These are phyloP conservation scores for Lecanosticta acicola DNA, from an alignment of 2,329 filamentous ascomycete genomes.

Conservation along the genomic window DNA sequence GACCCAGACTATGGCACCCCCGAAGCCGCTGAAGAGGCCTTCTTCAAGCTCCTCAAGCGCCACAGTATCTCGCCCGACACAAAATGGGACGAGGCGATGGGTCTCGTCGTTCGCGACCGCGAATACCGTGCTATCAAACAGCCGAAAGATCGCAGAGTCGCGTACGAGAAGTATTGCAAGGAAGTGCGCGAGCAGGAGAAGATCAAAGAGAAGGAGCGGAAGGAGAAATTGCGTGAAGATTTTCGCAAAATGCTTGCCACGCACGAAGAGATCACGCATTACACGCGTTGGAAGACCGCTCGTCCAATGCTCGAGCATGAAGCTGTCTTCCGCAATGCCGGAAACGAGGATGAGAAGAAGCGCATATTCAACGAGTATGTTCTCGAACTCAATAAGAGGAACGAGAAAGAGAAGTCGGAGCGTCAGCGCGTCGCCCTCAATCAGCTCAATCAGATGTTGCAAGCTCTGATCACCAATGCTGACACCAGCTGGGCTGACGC, in stretches of 20 bases:
- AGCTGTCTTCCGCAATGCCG: constrained; percentile 88
- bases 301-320: constrained; percentile 90
- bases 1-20: constrained; percentile 67
- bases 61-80: constrained; percentile 84
- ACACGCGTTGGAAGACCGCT: constrained; percentile 94
- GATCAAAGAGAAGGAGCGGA: constrained; percentile 85
- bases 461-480: constrained; percentile 76
- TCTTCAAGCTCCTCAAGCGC: constrained; percentile 81
- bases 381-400: constrained; percentile 70
- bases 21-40: constrained; percentile 89
- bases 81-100: constrained; percentile 86
- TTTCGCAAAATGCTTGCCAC: constrained; percentile 94
- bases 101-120: constrained; percentile 78
- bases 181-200: constrained; percentile 89
- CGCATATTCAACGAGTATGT: constrained; percentile 94
- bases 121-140: constrained; percentile 92
- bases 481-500: constrained; percentile 94
- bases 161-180: constrained; percentile 91
- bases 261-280: constrained; percentile 94
- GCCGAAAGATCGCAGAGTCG: constrained; percentile 79
- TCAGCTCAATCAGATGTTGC: constrained; percentile 71
- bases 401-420: constrained; percentile 68
- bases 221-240: constrained; percentile 85
- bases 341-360: constrained; percentile 77
- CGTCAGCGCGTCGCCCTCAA: constrained; percentile 77